A percentile compares a stretch with the other conserved stretches of the same genome.
Evolutionary conservation across 1,284 basidiomycete species (phyloP).

Genomic region (Gymnopus androsaceus): DNA sequence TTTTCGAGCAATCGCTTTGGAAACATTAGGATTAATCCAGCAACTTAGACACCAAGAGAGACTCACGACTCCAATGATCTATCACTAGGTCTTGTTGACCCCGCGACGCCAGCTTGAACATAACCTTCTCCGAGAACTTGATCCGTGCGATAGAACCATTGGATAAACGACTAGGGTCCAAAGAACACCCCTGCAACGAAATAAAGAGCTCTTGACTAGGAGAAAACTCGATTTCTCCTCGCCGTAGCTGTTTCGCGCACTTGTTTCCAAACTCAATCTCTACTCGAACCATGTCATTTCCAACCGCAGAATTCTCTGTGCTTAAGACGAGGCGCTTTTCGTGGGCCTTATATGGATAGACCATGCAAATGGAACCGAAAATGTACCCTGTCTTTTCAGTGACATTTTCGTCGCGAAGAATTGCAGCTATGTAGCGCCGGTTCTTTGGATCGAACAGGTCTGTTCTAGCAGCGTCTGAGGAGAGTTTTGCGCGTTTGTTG

Average conservation of each 20-base stretch:
- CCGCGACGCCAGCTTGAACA: slow-evolving; percentile 10
- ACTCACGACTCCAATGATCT: slow-evolving; percentile 4
- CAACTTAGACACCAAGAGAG: not conserved
- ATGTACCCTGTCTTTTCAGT: slow-evolving; percentile 36
- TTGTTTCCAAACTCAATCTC: slow-evolving; percentile 37
- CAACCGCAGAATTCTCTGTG: slow-evolving; percentile 12
- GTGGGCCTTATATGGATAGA: slow-evolving; percentile 35
- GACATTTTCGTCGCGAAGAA: slow-evolving; percentile 21
- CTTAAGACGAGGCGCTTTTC: slow-evolving; percentile 23
- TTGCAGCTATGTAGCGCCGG: slow-evolving; percentile 12
- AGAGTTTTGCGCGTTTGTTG: not conserved
- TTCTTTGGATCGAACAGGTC: slow-evolving; percentile 8
- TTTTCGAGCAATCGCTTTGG: not conserved
- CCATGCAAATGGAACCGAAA: slow-evolving; percentile 43
- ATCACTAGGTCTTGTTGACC: not conserved
- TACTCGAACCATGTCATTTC: slow-evolving; percentile 30
- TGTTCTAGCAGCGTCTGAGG: not conserved
- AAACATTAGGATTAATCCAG: not conserved
- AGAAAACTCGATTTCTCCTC: slow-evolving; percentile 32
- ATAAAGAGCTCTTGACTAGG: slow-evolving; percentile 40
- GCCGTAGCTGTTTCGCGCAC: slow-evolving; percentile 31
- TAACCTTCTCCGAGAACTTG: slow-evolving; percentile 39
- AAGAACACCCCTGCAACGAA: slow-evolving; percentile 42
- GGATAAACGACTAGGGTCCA: slow-evolving; percentile 25
- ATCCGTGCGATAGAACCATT: slow-evolving; percentile 39